Percentiles rank a stretch among this genome's conserved stretches.
These are phyloP conservation scores for Exutisphaerella laricina DNA, from an alignment of 2,329 filamentous ascomycete genomes.

Conservation along the genomic window DNA sequence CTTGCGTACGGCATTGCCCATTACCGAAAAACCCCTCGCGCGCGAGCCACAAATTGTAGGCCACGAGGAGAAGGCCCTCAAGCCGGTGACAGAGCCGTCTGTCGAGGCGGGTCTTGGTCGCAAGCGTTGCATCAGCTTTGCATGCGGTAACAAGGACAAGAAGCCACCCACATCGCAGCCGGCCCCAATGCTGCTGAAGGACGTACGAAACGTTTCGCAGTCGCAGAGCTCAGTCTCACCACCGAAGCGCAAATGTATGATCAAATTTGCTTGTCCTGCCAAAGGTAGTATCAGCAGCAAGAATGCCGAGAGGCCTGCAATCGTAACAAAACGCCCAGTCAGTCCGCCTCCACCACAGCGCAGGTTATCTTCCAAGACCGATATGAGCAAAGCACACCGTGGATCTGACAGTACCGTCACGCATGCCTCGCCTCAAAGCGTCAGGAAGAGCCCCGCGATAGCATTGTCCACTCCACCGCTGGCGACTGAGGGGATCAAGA, in stretches of 20 bases:
- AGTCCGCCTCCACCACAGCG: conserved; percentile 40
- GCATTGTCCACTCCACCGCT: conserved; percentile 12
- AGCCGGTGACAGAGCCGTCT: conserved; percentile 45
- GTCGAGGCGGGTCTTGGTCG: conserved; percentile 62
- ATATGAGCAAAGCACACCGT: conserved; percentile 35
- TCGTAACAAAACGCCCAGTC: conserved; percentile 28
- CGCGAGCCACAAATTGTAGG: conserved; percentile 35
- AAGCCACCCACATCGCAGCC: conserved; percentile 37
- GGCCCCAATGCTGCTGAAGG: conserved; percentile 29
- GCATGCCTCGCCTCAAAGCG: conserved; percentile 42
- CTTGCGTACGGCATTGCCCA: conserved; percentile 34
- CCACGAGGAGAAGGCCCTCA: conserved; percentile 32
- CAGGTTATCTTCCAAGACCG: conserved; percentile 11
- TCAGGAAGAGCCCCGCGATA: conserved; percentile 36
- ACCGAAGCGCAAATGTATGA: conserved; percentile 53
- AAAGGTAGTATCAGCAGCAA: conserved; percentile 41
- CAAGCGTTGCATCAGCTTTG: conserved; percentile 89
- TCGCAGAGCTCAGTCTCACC: conserved; percentile 29
- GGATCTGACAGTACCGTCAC: conserved; percentile 48
- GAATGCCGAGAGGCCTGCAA: conserved; percentile 23
- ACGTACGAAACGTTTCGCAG: conserved; percentile 9
- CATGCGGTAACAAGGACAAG: conserved; percentile 61
- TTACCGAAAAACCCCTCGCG: conserved; percentile 37
- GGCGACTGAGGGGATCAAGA: conserved; percentile 23
- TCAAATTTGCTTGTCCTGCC: conserved; percentile 70